Conservation (phyloP, 371 early-diverging fungal species). For the Rhizopus microsporus region DNA sequence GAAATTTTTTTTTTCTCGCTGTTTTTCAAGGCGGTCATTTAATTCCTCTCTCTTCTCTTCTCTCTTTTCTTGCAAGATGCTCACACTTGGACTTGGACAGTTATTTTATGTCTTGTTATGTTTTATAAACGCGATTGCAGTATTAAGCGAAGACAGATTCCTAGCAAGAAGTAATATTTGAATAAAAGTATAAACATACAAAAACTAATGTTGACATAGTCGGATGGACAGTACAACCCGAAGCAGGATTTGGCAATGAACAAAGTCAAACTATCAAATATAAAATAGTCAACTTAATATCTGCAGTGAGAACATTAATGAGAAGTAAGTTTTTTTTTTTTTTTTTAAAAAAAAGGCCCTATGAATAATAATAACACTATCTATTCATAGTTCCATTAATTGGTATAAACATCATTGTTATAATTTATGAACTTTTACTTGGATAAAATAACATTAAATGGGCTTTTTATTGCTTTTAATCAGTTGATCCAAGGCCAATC, state of each 20-base stretch:
- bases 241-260: constrained; percentile 70
- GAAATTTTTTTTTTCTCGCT: not conserved
- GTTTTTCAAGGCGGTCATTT: not conserved
- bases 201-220: constrained; percentile 37
- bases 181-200: not conserved
- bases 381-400: constrained; percentile 78
- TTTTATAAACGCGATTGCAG: constrained; percentile 89
- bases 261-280: constrained; percentile 71
- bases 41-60: constrained; percentile 1
- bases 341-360: not conserved
- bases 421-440: constrained; percentile 80
- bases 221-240: constrained; percentile 68
- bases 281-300: constrained; percentile 85
- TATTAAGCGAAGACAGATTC: constrained; percentile 94
- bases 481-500: constrained; percentile 57
- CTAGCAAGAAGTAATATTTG: constrained; percentile 84
- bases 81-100: constrained; percentile 70
- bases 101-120: constrained; percentile 79
- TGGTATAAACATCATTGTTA: constrained; percentile 79
- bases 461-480: constrained; percentile 3
- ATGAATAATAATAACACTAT: not conserved
- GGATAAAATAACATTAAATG: constrained; percentile 52
- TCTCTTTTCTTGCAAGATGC: constrained; percentile 18
- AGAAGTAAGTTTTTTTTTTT: constrained; percentile 66
- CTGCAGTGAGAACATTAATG: constrained; percentile 89